phyloP scores from a whole-genome alignment of 768 basidiomycete species.

The Hygrophoropsis aurantiaca region DNA sequence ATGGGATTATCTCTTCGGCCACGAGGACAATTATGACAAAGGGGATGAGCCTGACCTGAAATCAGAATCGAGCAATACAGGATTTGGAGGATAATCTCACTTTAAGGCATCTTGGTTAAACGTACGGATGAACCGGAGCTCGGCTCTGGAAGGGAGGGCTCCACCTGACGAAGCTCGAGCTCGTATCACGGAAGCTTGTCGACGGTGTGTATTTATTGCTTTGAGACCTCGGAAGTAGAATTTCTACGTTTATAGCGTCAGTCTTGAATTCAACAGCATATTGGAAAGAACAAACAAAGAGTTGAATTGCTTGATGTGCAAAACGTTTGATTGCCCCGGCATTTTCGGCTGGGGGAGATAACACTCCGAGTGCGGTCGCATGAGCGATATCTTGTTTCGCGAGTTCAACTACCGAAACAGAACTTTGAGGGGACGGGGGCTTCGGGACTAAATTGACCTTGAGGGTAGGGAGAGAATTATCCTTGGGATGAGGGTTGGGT shows the following conservation, averaged over 20 bases:
- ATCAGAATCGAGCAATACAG: constrained; percentile 7
- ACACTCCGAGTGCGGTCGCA: constrained; percentile 67
- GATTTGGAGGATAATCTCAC: constrained; percentile 36
- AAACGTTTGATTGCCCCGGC: constrained; percentile 57
- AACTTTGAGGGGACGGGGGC: constrained; percentile 13
- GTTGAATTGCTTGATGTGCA: constrained; percentile 46
- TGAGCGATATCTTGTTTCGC: constrained; percentile 63
- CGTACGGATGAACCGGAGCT: constrained; percentile 65
- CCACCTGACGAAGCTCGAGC: constrained; percentile 61
- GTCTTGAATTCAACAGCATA: not conserved
- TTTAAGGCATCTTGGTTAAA: constrained; percentile 71
- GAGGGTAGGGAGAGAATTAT: constrained; percentile 21
- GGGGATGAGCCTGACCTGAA: constrained; percentile 56
- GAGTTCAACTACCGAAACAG: constrained; percentile 41
- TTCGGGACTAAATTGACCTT: constrained; percentile 15
- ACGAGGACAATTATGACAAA: constrained; percentile 74
- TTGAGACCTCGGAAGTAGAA: constrained; percentile 82
- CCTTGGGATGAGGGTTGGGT: constrained; percentile 14
- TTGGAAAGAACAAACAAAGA: constrained; percentile 35
- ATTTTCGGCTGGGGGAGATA: constrained; percentile 61
- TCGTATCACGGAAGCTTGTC: constrained; percentile 52
- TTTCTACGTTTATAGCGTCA: constrained; percentile 47
- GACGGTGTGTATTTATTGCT: constrained; percentile 63
- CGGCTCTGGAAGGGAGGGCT: constrained; percentile 60
- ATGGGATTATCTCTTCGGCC: constrained; percentile 79